A percentile compares a stretch with the other conserved stretches of the same genome.
Evolutionary conservation across 805 yeast genomes (phyloP).

Genomic region (Candida stauntonica): DNA sequence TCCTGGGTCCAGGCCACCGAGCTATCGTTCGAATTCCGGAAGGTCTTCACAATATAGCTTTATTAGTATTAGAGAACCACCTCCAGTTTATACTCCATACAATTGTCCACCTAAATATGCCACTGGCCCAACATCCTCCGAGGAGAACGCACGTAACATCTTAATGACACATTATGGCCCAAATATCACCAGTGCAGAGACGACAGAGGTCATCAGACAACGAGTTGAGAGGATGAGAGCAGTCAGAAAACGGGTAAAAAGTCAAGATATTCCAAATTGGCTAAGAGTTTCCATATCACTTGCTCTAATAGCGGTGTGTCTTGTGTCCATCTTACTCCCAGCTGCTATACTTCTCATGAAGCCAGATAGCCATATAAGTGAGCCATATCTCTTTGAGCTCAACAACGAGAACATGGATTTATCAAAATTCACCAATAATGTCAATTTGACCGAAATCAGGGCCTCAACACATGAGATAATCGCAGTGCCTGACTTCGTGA

Average conservation of each 20-base stretch:
- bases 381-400: conserved; percentile 3
- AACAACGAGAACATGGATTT: conserved; percentile 4
- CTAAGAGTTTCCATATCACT: neutral
- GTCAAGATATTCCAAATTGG: neutral
- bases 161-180: neutral
- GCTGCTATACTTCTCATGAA: neutral
- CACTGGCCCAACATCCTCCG: neutral
- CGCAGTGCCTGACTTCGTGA: conserved; percentile 4
- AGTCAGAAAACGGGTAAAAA: neutral
- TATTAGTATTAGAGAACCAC: neutral
- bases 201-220: neutral
- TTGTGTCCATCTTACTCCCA: neutral
- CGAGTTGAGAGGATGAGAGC: neutral
- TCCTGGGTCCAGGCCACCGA: neutral
- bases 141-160: neutral
- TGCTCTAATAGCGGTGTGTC: neutral
- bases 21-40: neutral
- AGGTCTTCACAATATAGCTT: neutral
- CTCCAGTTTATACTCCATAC: neutral
- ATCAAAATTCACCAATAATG: neutral
- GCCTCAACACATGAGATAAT: neutral
- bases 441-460: neutral
- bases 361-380: neutral
- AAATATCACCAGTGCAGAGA: neutral
- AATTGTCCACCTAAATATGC: neutral